Conservation (phyloP, 306 rosid species). For the Cajanus cajan region DNA sequence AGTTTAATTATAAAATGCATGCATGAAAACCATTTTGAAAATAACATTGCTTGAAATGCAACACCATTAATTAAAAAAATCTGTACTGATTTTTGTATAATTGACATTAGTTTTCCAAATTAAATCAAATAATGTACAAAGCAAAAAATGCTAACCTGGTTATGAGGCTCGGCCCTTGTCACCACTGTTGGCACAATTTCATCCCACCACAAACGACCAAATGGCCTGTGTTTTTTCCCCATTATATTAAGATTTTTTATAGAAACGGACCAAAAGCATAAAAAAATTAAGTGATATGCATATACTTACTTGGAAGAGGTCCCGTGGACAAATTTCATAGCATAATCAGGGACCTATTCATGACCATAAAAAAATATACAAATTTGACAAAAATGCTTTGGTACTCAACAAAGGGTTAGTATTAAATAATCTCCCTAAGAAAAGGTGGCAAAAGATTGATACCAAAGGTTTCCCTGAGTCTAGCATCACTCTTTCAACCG, state of each 20-base stretch:
- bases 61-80: background rate
- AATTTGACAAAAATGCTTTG: background rate
- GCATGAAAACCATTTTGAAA: background rate
- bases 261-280: background rate
- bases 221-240: slow-evolving; percentile 27
- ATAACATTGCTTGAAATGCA: background rate
- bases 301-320: slow-evolving; percentile 39
- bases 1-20: background rate
- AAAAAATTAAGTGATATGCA: background rate
- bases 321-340: slow-evolving; percentile 39
- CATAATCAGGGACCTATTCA: slow-evolving; percentile 45
- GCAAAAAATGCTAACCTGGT: slow-evolving; percentile 32
- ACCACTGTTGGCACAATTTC: slow-evolving; percentile 46
- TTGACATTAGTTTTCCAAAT: background rate
- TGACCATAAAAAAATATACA: background rate
- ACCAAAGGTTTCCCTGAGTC: slow-evolving; percentile 47
- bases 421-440: background rate
- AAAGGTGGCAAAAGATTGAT: background rate
- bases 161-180: slow-evolving; percentile 45
- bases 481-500: slow-evolving; percentile 37
- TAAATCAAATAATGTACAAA: background rate
- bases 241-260: background rate
- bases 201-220: slow-evolving; percentile 52
- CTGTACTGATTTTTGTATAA: background rate
- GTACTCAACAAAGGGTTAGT: background rate